Evolutionary conservation across 2,329 filamentous ascomycete genomes (phyloP).

Genomic region (Xylaria multiplex): DNA sequence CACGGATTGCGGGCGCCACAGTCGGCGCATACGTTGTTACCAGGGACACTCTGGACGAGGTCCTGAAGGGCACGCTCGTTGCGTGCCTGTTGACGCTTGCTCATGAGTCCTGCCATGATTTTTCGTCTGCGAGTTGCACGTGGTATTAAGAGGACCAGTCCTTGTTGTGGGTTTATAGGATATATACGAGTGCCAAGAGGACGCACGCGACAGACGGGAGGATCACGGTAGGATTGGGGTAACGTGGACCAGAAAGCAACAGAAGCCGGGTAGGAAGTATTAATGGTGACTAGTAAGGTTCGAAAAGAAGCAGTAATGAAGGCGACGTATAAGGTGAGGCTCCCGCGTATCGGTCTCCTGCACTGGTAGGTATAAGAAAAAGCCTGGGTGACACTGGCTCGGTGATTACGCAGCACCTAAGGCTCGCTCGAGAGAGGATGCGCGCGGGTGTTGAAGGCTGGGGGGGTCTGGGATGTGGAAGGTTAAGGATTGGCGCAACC

Average conservation of each 20-base stretch:
- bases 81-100: constrained; percentile 96
- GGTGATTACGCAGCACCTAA: neutral
- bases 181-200: constrained; percentile 34
- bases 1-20: constrained; percentile 92
- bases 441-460: constrained; percentile 9
- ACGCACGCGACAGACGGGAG: constrained; percentile 32
- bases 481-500: constrained; percentile 26
- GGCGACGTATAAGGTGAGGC: constrained; percentile 17
- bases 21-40: constrained; percentile 94
- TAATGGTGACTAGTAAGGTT: constrained; percentile 11
- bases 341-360: neutral
- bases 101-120: constrained; percentile 77
- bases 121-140: constrained; percentile 18
- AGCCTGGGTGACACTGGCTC: constrained; percentile 5
- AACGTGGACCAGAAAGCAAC: constrained; percentile 29
- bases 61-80: constrained; percentile 94
- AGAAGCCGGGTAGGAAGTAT: constrained; percentile 18
- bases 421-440: constrained; percentile 1
- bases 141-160: constrained; percentile 22
- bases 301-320: constrained; percentile 18
- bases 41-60: constrained; percentile 81
- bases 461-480: constrained; percentile 20
- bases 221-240: constrained; percentile 36
- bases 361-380: neutral
- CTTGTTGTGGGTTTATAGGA: constrained; percentile 14